A percentile compares a stretch with the other conserved stretches of the same genome.
Evolutionary conservation across 2,329 filamentous ascomycete genomes (phyloP).

Genomic region (Claviceps sp.): DNA sequence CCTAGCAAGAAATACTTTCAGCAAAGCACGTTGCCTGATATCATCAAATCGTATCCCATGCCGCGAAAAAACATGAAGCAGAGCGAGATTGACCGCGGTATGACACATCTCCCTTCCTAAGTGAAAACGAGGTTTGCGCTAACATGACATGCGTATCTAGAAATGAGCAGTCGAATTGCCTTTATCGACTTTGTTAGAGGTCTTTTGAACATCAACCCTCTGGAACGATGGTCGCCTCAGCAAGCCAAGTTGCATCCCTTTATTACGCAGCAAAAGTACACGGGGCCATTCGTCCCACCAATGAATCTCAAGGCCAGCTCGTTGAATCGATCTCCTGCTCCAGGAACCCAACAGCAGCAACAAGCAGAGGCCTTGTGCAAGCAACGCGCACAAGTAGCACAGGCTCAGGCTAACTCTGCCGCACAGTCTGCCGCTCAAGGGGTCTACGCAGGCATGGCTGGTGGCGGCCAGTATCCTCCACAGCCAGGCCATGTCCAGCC

Average conservation of each 20-base stretch:
- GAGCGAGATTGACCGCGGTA: constrained; percentile 88
- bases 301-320: constrained; percentile 91
- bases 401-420: constrained; percentile 56
- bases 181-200: constrained; percentile 98
- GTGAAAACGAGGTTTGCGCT: background rate
- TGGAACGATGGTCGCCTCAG: constrained; percentile 95
- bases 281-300: constrained; percentile 86
- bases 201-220: constrained; percentile 81
- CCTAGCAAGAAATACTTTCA: constrained; percentile 99
- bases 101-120: background rate
- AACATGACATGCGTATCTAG: constrained; percentile 32
- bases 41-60: constrained; percentile 97
- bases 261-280: constrained; percentile 96
- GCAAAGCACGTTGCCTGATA: constrained; percentile 84
- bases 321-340: constrained; percentile 74
- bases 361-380: constrained; percentile 90
- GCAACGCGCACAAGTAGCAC: constrained; percentile 64
- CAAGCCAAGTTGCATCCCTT: constrained; percentile 96
- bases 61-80: constrained; percentile 99
- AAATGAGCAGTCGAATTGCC: constrained; percentile 95
- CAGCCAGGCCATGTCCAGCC: constrained; percentile 37
- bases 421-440: constrained; percentile 52
- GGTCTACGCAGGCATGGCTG: constrained; percentile 43
- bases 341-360: constrained; percentile 89
- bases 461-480: constrained; percentile 30